Percentiles rank a stretch among this genome's conserved stretches.
Conservation (phyloP, 352 stramenopile species). For the Globisporangium takayamanum region DNA sequence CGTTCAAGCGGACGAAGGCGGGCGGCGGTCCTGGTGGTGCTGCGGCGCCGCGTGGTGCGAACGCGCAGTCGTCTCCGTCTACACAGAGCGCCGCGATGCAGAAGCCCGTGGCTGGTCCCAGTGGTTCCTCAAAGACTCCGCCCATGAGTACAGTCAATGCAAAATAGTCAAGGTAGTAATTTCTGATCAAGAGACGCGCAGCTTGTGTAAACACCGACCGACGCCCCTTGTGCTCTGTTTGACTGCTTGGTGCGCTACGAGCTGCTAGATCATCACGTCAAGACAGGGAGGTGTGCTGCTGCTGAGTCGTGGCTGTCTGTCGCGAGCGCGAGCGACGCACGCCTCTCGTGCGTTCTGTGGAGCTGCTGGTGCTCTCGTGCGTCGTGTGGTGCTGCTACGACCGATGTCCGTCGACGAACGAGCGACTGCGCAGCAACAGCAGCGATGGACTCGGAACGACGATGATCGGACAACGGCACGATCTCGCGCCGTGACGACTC, state of each 20-base stretch:
- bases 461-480: not conserved
- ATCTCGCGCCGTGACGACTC: constrained; percentile 40
- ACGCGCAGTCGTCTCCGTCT: constrained; percentile 41
- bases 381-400: not conserved
- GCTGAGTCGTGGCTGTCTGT: too few relatives aligned
- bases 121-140: constrained; percentile 77
- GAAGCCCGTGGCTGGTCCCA: constrained; percentile 59
- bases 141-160: constrained; percentile 86
- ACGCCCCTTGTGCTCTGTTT: not conserved
- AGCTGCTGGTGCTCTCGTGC: not conserved
- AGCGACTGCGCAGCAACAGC: constrained; percentile 2
- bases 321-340: too few relatives aligned
- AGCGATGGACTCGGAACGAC: constrained; percentile 2
- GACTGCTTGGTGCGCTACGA: not conserved
- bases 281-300: too few relatives aligned
- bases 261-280: too few relatives aligned
- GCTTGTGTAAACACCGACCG: constrained; percentile 6
- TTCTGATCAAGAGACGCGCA: constrained; percentile 13
- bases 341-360: too few relatives aligned
- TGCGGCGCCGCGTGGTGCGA: constrained; percentile 23
- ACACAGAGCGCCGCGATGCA: constrained; percentile 46
- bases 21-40: constrained; percentile 28
- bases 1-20: constrained; percentile 81
- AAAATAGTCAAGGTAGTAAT: constrained; percentile 50
- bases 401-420: constrained; percentile 5